phyloP scores from a whole-genome alignment of 2,329 filamentous ascomycete genomes.

The Fusarium chuoi region DNA sequence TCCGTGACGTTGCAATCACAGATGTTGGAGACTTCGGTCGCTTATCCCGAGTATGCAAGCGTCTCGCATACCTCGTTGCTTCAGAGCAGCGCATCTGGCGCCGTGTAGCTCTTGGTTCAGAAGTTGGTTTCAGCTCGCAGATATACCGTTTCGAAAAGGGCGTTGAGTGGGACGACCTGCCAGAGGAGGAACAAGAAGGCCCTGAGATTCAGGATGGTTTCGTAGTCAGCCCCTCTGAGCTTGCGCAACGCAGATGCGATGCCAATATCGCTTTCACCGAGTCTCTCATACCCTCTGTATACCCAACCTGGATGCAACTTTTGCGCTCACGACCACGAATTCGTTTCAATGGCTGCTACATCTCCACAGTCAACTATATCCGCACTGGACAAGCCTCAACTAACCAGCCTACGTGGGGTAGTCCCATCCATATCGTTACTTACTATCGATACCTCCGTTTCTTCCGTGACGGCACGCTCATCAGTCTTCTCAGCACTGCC shows the following conservation, averaged over 20 bases:
- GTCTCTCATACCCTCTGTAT: conserved; percentile 56
- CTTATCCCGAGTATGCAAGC: conserved; percentile 84
- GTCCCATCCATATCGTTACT: conserved; percentile 92
- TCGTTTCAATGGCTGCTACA: conserved; percentile 96
- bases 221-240: conserved; percentile 51
- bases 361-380: conserved; percentile 95
- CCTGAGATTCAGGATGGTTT: conserved; percentile 46
- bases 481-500: conserved; percentile 81
- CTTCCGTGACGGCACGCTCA: conserved; percentile 86
- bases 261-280: conserved; percentile 51
- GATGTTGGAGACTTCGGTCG: conserved; percentile 84
- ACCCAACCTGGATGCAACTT: conserved; percentile 71
- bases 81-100: conserved; percentile 91
- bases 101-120: conserved; percentile 72
- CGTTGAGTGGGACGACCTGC: conserved; percentile 64
- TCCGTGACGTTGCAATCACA: conserved; percentile 74
- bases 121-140: conserved; percentile 86
- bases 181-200: conserved; percentile 46
- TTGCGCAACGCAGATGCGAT: conserved; percentile 48
- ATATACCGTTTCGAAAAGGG: conserved; percentile 79
- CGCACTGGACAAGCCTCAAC: conserved; percentile 79
- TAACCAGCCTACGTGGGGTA: conserved; percentile 78
- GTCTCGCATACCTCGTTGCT: conserved; percentile 83
- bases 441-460: conserved; percentile 98
- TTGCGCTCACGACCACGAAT: conserved; percentile 86